Evolutionary conservation across 208 protist genomes (phyloP).

Genomic region (Wallacemonas sp.): DNA sequence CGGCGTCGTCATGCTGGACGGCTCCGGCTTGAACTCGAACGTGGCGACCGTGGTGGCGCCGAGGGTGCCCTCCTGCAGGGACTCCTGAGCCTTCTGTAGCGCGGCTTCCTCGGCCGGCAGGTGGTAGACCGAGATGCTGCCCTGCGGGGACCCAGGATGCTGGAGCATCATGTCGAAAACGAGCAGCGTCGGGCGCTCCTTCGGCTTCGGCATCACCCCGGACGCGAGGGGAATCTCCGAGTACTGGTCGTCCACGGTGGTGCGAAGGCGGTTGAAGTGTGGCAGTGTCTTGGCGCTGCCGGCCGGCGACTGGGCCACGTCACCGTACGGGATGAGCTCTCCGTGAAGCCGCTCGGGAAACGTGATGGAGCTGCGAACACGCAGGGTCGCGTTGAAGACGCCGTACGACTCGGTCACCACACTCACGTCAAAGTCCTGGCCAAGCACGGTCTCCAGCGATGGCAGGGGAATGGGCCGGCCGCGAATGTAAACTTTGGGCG

Average conservation of each 20-base stretch:
- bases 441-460: slow-evolving; percentile 50
- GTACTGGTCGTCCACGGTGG: slow-evolving; percentile 28
- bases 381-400: slow-evolving; percentile 74
- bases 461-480: slow-evolving; percentile 21
- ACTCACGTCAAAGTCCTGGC: slow-evolving; percentile 66
- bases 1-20: slow-evolving; percentile 17
- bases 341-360: slow-evolving; percentile 73
- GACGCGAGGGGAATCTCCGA: slow-evolving; percentile 5
- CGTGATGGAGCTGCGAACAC: slow-evolving; percentile 38
- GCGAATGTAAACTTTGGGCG: not conserved
- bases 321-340: slow-evolving; percentile 63
- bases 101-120: slow-evolving; percentile 38
- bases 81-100: slow-evolving; percentile 37
- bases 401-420: slow-evolving; percentile 67
- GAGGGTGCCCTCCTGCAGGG: slow-evolving; percentile 34
- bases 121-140: slow-evolving; percentile 41
- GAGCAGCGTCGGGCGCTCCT: slow-evolving; percentile 57
- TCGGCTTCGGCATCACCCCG: slow-evolving; percentile 5
- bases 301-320: slow-evolving; percentile 16
- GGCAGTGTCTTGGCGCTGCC: slow-evolving; percentile 22
- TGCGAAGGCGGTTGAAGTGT: slow-evolving; percentile 44
- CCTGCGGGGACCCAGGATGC: slow-evolving; percentile 33
- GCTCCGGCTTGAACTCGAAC: slow-evolving; percentile 43
- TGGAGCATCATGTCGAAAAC: slow-evolving; percentile 54
- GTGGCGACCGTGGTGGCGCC: slow-evolving; percentile 27